Evolutionary conservation across 148 eudicot species (phyloP), one percentile per base, ranked within the genome.

Genomic region (Rhododendron vialii): DNA sequence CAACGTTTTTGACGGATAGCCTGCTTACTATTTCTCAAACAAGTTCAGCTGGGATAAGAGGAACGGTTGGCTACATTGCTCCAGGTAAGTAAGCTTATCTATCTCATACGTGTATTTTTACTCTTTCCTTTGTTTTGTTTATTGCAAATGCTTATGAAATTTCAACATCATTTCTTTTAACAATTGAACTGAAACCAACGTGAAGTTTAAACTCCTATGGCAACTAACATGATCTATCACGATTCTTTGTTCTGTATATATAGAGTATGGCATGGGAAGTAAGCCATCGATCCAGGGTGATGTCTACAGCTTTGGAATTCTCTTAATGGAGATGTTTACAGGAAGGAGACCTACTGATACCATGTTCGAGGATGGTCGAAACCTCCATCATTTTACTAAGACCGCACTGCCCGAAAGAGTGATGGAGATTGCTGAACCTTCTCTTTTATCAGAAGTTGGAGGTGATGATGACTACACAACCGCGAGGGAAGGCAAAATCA

Each of bases 361-460:
- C 0, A 13, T 30, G 3, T 73, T 73, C 24, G 12, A 30, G 18
- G 43, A 73, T 35, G 78, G 9, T 35, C 18, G 5, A 14, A 73
- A 73, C 78, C 78, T 73, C 17, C 78, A 35, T 18, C n/a, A 22
- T 45, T 78, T 22, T 11, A 11, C 13, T 47, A 24, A n/a, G 4
- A 11, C 8, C 26, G 41, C 78, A 30, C 18, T 73, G 78, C 78
- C 78, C 0, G 80, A 30, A 2, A n/a, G 73, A 77, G 45, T 47
- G 59, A 69, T 51, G 73, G 88, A 83, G 53, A 87, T 83, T 73
- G 86, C 12, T 33, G 81, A 84, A 10, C 81, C 81, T 43, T 71
- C 85, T 69, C 15, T 83, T 20, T n/a, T n/a, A 26, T 63, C 45
- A 41, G 41, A 69, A 73, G 36, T 28, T 26, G 76, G 41, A 83